Evolutionary conservation across 345 rosid species (phyloP).

Genomic region (Aquilaria yunnanensis): DNA sequence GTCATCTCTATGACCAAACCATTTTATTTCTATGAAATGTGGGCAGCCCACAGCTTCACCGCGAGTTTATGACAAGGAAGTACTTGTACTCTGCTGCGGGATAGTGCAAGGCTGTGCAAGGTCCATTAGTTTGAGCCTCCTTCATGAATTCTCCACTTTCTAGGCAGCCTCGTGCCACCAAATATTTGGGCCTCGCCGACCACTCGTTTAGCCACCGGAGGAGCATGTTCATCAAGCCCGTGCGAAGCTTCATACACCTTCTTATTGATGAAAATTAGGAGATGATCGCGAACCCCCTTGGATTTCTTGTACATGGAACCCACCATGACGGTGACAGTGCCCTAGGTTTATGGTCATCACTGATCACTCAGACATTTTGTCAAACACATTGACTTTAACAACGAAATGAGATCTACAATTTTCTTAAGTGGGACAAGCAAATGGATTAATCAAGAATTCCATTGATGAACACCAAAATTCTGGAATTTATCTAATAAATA

Average conservation of each 20-base stretch:
- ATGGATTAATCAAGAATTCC: too few relatives aligned
- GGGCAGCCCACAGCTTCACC: constrained; percentile 48
- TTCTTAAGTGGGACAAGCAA: too few relatives aligned
- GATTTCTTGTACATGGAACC: constrained; percentile 57
- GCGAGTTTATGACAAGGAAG: constrained; percentile 35
- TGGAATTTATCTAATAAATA: too few relatives aligned
- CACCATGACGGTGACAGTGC: constrained; percentile 52
- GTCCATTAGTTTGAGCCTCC: constrained; percentile 57
- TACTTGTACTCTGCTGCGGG: constrained; percentile 48
- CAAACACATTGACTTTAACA: too few relatives aligned
- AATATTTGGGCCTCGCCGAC: constrained; percentile 29
- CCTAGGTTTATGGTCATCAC: constrained; percentile 11
- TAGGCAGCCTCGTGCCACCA: constrained; percentile 34
- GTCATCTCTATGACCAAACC: constrained; percentile 31
- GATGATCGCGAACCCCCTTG: constrained; percentile 56
- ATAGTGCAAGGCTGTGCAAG: constrained; percentile 42
- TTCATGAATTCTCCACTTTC: constrained; percentile 41
- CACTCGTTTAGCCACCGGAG: constrained; percentile 51
- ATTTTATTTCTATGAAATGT: constrained; percentile 50
- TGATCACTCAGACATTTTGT: too few relatives aligned
- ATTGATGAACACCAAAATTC: too few relatives aligned
- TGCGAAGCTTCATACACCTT: constrained; percentile 64
- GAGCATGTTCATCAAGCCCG: constrained; percentile 70
- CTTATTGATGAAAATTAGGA: constrained; percentile 60
- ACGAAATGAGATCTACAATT: too few relatives aligned